These are phyloP conservation scores for Nakazawaea holstii DNA, from an alignment of 805 yeast genomes.

Conservation along the genomic window DNA sequence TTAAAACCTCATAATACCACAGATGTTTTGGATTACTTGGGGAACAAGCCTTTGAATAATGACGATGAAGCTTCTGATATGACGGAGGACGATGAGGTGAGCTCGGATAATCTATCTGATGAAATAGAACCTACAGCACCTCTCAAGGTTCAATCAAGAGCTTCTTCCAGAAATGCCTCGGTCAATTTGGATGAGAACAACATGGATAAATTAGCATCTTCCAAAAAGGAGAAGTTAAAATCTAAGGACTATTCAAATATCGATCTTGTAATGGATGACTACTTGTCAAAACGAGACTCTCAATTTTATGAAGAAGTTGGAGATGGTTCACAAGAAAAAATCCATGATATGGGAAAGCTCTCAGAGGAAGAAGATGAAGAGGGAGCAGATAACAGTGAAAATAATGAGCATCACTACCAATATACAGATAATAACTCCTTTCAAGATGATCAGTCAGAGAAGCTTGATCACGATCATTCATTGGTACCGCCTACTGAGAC, in stretches of 20 bases:
- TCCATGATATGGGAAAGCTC: background rate
- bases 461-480: slow-evolving; percentile 2
- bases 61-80: too few relatives aligned
- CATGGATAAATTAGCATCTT: background rate
- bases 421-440: background rate
- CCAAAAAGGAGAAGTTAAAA: background rate
- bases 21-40: too few relatives aligned
- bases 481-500: background rate
- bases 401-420: background rate
- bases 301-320: slow-evolving; percentile 1
- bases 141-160: slow-evolving; percentile 5
- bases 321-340: background rate
- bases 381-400: background rate
- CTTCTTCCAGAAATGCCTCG: slow-evolving; percentile 6
- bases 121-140: slow-evolving; percentile 8
- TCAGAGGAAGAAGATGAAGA: background rate
- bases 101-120: background rate
- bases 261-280: slow-evolving; percentile 3
- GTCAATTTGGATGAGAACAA: slow-evolving; percentile 8
- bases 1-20: background rate
- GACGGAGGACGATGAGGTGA: too few relatives aligned
- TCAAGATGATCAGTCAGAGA: background rate
- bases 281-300: slow-evolving; percentile 3
- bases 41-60: too few relatives aligned
- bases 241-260: slow-evolving; percentile 5